Percentiles rank a stretch among this genome's conserved stretches.
These are phyloP conservation scores for Erythrophleum fordii DNA, from an alignment of 306 rosid genomes.

Conservation along the genomic window DNA sequence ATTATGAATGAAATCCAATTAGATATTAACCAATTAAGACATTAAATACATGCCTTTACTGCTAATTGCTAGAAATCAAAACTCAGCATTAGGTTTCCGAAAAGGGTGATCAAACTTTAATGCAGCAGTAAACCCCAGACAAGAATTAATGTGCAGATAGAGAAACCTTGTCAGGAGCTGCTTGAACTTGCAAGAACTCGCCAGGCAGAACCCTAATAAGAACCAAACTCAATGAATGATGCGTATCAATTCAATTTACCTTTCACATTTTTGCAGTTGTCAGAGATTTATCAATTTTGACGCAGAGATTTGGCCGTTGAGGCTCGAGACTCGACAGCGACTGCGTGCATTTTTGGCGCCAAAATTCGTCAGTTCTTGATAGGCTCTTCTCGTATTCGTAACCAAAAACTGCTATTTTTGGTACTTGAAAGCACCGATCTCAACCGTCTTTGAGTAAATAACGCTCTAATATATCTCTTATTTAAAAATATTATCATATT, in stretches of 20 bases:
- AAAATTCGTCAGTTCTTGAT: constrained; percentile 5
- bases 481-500: too few relatives aligned
- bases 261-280: not conserved
- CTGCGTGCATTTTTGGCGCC: constrained; percentile 1
- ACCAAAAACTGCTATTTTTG: constrained; percentile 10
- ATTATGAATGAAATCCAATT: constrained; percentile 7
- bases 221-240: constrained; percentile 8
- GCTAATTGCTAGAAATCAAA: not conserved
- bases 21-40: not conserved
- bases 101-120: not conserved
- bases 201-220: not conserved
- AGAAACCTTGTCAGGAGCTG: constrained; percentile 13
- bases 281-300: constrained; percentile 4
- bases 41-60: not conserved
- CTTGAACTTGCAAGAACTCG: not conserved
- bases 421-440: not conserved
- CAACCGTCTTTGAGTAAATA: not conserved
- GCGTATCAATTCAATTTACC: constrained; percentile 1
- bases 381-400: not conserved
- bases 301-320: not conserved
- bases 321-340: not conserved
- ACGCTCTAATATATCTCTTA: not conserved
- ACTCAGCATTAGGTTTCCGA: not conserved
- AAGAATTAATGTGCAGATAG: not conserved
- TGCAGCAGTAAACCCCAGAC: constrained; percentile 1